Base-by-base conservation (phyloP, 1,139 yeast species). In the Sugiyamaella sp. region DNA sequence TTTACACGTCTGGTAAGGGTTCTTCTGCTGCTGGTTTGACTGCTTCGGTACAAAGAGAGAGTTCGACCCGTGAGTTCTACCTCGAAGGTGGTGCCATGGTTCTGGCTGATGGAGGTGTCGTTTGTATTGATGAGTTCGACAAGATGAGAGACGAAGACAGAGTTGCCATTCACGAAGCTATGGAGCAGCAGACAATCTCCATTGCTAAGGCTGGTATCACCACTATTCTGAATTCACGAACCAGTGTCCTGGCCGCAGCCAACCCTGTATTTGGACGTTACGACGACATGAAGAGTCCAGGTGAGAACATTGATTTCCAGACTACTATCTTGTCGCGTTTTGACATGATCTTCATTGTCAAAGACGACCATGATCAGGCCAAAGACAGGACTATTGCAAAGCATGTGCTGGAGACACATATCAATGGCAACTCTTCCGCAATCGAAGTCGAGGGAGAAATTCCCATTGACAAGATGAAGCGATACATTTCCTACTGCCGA, bases 71-170 rank as follows among this genome's bases (percentile, higher is more conserved):
- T 60, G 99, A 93, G 64, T 93, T 93, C 69, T 93, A 88, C 69
- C 76, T 93, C 55, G 99, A 93, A 79, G 99, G 99, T 58, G 99
- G 99, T 73, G 99, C 99, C 9, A 90, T 93, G 98, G 99, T 93
- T 17, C 77, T 93, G 54, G 99, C 99, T 0, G 99, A 93, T 73
- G 98, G 99, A 40, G 99, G 99, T 63, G 97, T 93, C 48, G 98
- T 93, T 47, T 93, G 99, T 80, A 95, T 93, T 67, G 99, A 93
- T 77, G 99, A 93, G 77, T 93, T 93, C 67, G 99, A 93, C 73
- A 93, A 93, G 74, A 93, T 93, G 99, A 80, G 98, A 72, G 99
- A 95, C 67, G 99, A 93, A 70, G 99, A 95, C 72, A 81, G 99
- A 70, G 99, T 93, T 37, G 99, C 99, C 0, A 95, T 93, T 64